phyloP scores from a whole-genome alignment of 768 basidiomycete genomes.

The Gymnopilus junonius region DNA sequence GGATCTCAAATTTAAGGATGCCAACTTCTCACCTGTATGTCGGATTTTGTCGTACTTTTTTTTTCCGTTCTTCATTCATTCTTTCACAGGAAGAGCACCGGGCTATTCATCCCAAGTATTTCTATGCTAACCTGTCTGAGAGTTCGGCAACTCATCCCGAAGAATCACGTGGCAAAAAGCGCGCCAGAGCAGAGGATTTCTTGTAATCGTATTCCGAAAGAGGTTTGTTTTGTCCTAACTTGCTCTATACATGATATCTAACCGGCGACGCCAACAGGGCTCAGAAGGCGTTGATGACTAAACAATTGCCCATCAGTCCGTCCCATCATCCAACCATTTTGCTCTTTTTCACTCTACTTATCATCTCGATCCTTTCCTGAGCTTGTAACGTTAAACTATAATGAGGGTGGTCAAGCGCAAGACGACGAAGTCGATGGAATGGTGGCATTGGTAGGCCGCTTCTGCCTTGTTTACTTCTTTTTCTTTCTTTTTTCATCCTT shows the following conservation, averaged over 20 bases:
- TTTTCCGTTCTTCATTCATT: background rate
- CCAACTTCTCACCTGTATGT: constrained; percentile 79
- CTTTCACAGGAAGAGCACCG: constrained; percentile 74
- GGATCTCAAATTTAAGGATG: constrained; percentile 71
- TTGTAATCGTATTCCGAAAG: constrained; percentile 40
- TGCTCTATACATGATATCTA: background rate
- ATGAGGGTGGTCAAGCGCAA: background rate
- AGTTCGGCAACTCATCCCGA: constrained; percentile 38
- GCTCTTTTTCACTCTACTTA: constrained; percentile 16
- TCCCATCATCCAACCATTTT: constrained; percentile 20
- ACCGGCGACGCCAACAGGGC: background rate
- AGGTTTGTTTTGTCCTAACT: background rate
- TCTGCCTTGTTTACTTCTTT: constrained; percentile 6
- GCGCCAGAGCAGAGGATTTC: constrained; percentile 87
- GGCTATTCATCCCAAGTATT: constrained; percentile 66
- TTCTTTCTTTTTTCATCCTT: constrained; percentile 5
- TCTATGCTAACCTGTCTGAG: constrained; percentile 49
- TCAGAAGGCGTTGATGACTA: background rate
- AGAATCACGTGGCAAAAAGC: constrained; percentile 79
- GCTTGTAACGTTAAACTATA: background rate
- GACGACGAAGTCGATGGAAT: background rate
- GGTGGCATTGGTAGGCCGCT: constrained; percentile 15
- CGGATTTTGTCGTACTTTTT: background rate
- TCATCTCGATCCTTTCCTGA: constrained; percentile 13
- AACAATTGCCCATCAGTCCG: constrained; percentile 24